Evolutionary conservation across 169 alveolate genomes (phyloP), one percentile per base, ranked within the genome.

Genomic region (Plasmodium gallinaceum): DNA sequence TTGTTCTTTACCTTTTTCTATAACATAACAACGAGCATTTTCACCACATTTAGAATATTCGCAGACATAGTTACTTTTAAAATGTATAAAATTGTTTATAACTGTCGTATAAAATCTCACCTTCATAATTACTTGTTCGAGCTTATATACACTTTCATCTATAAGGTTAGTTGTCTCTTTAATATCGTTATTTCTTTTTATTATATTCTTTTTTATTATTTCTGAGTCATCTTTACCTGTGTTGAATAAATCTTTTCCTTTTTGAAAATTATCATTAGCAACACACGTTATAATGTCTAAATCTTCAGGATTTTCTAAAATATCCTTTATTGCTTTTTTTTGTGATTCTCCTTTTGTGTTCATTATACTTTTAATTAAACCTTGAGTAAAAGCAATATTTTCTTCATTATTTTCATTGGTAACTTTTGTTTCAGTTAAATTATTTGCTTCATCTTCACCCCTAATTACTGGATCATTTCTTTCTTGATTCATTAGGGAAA

Each of bases 31-130:
- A 12, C 91, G 91, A 54, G 91, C 83, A 72, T 83, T 68, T 10
- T 42, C n/a, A 7, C 91, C 91, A 83, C 91, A 83, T 32, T 83
- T 83, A 2, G 91, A 83, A 46, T 70, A 69, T n/a, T 83, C 86
- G 57, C 91, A 83, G 26, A 83, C 45, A 48, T 83, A 68, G 18
- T 83, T 39, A 32, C 43, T 58, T 69, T 70, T 83, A 54, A 83
- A 83, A 16, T 24, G 32, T 18, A 83, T 62, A 46, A 83, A 83
- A 26, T 66, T 69, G 37, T 8, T 18, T 5, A 83, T 70, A 16
- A 85, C 91, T 10, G 62, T 54, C 1, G 74, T 45, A 54, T 83
- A 83, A 61, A 42, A 83, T 43, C 42, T 66, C 18, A 43, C 39
- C 54, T 83, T 60, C 60, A 83, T 46, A 69, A 83, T 42, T 0